A percentile compares a stretch with the other conserved stretches of the same genome.
phyloP scores from a whole-genome alignment of 2,329 filamentous ascomycete genomes.

The Chaetomiaceae sp. region DNA sequence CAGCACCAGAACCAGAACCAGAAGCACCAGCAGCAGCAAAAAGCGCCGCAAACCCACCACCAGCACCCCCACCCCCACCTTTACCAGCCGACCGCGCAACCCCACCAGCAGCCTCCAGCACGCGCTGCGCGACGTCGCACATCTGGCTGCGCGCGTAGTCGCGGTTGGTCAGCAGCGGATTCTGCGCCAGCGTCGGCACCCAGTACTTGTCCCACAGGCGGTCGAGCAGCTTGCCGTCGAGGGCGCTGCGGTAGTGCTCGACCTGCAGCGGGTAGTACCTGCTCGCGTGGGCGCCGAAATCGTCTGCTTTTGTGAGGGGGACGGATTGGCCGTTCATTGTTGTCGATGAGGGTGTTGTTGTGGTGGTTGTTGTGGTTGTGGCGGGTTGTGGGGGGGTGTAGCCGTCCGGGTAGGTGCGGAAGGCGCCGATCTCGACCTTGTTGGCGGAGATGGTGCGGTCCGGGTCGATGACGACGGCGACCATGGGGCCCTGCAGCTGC shows the following conservation, averaged over 20 bases:
- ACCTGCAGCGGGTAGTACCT: slow-evolving; percentile 90
- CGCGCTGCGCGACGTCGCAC: slow-evolving; percentile 77
- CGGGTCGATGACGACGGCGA: slow-evolving; percentile 93
- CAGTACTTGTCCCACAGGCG: slow-evolving; percentile 98
- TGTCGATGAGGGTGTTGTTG: not conserved
- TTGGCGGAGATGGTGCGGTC: slow-evolving; percentile 91
- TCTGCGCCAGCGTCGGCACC: slow-evolving; percentile 92
- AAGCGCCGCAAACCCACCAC: too few species aligned
- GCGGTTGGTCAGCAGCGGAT: slow-evolving; percentile 82
- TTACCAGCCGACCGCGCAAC: slow-evolving; percentile 31
- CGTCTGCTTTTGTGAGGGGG: slow-evolving; percentile 86
- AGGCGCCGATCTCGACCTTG: slow-evolving; percentile 96
- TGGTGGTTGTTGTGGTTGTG: not conserved
- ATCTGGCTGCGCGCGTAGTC: slow-evolving; percentile 94
- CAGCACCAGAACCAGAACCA: too few species aligned
- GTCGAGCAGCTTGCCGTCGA: slow-evolving; percentile 82
- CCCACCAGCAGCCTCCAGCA: slow-evolving; percentile 55
- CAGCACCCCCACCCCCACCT: too few species aligned
- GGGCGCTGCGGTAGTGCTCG: slow-evolving; percentile 87
- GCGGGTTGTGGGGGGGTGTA: slow-evolving; percentile 49
- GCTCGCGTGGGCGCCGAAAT: slow-evolving; percentile 88
- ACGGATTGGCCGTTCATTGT: slow-evolving; percentile 58
- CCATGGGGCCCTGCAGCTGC: slow-evolving; percentile 79
- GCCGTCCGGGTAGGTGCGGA: slow-evolving; percentile 78
- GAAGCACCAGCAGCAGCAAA: too few species aligned